phyloP scores from a whole-genome alignment of 768 basidiomycete species.

The Ephemerocybe angulata region DNA sequence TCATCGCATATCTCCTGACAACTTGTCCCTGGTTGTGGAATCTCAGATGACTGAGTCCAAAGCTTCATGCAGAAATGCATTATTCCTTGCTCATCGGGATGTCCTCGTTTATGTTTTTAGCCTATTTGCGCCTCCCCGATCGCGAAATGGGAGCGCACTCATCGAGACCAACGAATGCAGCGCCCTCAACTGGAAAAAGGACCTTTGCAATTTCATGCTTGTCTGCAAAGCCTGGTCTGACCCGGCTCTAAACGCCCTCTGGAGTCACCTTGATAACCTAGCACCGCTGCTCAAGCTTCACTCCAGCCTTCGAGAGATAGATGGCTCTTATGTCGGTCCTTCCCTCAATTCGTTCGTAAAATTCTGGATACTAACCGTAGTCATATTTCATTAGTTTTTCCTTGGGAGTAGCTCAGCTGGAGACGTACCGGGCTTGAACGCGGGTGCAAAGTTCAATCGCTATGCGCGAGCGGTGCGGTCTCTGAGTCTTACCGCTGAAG shows the following conservation, averaged over 20 bases:
- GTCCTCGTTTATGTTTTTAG: not conserved
- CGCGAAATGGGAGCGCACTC: no score
- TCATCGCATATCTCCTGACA: not conserved
- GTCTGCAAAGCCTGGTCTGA: conserved; percentile 11
- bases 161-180: no score
- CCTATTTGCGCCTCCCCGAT: not conserved
- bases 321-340: conserved; percentile 1
- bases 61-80: not conserved
- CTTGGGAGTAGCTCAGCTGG: conserved; percentile 2
- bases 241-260: conserved; percentile 9
- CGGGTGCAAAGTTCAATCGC: not conserved
- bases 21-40: no score
- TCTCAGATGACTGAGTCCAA: no score
- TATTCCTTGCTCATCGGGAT: not conserved
- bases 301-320: not conserved
- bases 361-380: no score
- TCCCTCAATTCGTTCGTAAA: not conserved
- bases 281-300: conserved; percentile 5
- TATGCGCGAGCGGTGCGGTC: not conserved
- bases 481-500: not conserved
- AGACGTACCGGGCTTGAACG: not conserved
- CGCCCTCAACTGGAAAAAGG: no score
- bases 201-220: not conserved
- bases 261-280: conserved; percentile 4
- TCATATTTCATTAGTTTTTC: not conserved